Evolutionary conservation across 345 rosid species (phyloP).

Genomic region (Brassica incana): DNA sequence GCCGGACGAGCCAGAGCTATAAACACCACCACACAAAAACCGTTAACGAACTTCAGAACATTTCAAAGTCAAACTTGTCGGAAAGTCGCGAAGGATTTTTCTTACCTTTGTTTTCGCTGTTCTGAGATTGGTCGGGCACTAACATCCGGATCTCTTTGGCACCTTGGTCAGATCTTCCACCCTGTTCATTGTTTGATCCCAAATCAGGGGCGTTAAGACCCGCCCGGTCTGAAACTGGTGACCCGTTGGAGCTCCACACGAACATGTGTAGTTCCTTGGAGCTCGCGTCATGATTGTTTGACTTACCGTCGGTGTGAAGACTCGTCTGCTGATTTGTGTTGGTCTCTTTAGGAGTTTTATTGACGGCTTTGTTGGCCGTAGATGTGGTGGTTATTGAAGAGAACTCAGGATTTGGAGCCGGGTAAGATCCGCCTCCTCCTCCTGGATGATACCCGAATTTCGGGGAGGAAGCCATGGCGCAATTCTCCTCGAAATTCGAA

Average conservation of each 20-base stretch:
- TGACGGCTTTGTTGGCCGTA: constrained; percentile 29
- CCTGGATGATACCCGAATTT: constrained; percentile 78
- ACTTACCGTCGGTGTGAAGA: constrained; percentile 28
- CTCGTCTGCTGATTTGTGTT: constrained; percentile 27
- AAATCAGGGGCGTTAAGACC: constrained; percentile 65
- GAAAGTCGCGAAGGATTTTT: background rate
- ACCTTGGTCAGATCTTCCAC: constrained; percentile 79
- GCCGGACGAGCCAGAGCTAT: constrained; percentile 43
- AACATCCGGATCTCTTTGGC: constrained; percentile 93
- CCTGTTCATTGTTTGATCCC: constrained; percentile 58
- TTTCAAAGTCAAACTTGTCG: background rate
- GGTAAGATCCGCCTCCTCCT: constrained; percentile 62
- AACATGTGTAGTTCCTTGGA: constrained; percentile 92
- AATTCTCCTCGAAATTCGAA: constrained; percentile 84
- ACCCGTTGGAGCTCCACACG: constrained; percentile 96
- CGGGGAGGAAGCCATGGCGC: constrained; percentile 58
- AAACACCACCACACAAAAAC: background rate
- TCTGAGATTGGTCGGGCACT: constrained; percentile 74
- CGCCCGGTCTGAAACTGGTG: constrained; percentile 84
- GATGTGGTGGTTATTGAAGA: constrained; percentile 40
- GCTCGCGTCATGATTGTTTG: constrained; percentile 58
- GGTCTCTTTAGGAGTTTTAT: constrained; percentile 26
- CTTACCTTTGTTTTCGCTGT: constrained; percentile 65
- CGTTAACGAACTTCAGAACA: background rate
- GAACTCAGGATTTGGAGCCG: constrained; percentile 86